Percentiles rank a stretch among this genome's conserved stretches.
Evolutionary conservation across 177 flowering plant species (phyloP).

Genomic region (Vitis hybrid): DNA sequence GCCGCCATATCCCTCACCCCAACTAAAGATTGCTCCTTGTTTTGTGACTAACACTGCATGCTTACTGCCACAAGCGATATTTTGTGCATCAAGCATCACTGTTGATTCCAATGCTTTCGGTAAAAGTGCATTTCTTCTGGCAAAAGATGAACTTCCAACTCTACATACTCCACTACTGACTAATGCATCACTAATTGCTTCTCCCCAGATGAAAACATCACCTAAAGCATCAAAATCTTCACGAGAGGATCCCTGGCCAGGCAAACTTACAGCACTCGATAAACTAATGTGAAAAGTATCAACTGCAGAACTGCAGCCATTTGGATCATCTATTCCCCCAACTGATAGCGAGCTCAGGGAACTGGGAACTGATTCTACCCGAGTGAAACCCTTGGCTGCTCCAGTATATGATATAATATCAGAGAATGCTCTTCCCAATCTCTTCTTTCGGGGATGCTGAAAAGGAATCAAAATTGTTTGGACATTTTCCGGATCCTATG

Average conservation of each 20-base stretch:
- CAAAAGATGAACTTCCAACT: slow-evolving; percentile 14
- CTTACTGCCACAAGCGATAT: slow-evolving; percentile 41
- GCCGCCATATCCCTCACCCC: slow-evolving; percentile 51
- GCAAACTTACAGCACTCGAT: slow-evolving; percentile 41
- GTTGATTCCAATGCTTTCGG: slow-evolving; percentile 44
- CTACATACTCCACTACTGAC: slow-evolving; percentile 27
- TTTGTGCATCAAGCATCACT: slow-evolving; percentile 32
- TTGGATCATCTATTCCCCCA: slow-evolving; percentile 24
- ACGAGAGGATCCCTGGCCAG: slow-evolving; percentile 39
- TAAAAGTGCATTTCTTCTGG: slow-evolving; percentile 24
- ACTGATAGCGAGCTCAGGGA: slow-evolving; percentile 28
- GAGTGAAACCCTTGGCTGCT: slow-evolving; percentile 21
- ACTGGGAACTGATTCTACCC: slow-evolving; percentile 13
- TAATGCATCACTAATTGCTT: slow-evolving; percentile 35
- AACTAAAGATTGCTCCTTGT: slow-evolving; percentile 41
- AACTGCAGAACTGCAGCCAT: slow-evolving; percentile 20
- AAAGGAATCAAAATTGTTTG: too few relatives aligned
- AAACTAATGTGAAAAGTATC: slow-evolving; percentile 37
- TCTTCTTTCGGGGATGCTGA: too few relatives aligned
- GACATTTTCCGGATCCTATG: too few relatives aligned
- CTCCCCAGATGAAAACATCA: slow-evolving; percentile 46
- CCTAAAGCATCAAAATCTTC: slow-evolving; percentile 38
- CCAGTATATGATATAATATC: slow-evolving; percentile 29
- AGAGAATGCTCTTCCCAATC: slow-evolving; percentile 20
- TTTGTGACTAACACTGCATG: slow-evolving; percentile 44